phyloP scores from a whole-genome alignment of 129 eudicot species.

The Scalesia atractyloides region DNA sequence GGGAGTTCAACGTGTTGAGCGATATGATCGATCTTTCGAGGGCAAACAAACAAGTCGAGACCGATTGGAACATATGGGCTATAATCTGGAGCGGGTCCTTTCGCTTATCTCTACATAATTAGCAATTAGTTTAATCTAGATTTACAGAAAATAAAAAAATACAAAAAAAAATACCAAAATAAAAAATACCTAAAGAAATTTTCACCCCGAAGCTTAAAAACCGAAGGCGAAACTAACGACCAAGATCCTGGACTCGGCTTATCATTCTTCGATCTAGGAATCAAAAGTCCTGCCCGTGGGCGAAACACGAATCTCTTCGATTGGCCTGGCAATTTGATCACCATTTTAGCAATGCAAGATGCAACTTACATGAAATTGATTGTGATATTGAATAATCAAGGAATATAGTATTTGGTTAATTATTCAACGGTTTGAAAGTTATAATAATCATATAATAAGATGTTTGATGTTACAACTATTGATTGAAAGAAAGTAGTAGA shows the following conservation, averaged over 20 bases:
- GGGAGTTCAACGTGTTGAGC: slow-evolving; percentile 84
- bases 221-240: slow-evolving; percentile 66
- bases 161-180: not conserved
- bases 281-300: slow-evolving; percentile 53
- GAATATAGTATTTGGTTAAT: not conserved
- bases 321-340: slow-evolving; percentile 39
- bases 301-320: slow-evolving; percentile 43
- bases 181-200: slow-evolving; percentile 62
- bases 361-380: not conserved
- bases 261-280: slow-evolving; percentile 47
- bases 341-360: slow-evolving; percentile 20
- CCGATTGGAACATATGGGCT: slow-evolving; percentile 80
- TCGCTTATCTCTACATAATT: slow-evolving; percentile 65
- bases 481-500: not conserved
- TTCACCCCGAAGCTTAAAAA: slow-evolving; percentile 75
- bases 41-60: slow-evolving; percentile 62
- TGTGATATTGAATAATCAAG: not conserved
- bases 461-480: not conserved
- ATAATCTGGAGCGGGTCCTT: slow-evolving; percentile 56
- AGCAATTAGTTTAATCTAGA: not conserved
- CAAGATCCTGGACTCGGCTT: slow-evolving; percentile 56
- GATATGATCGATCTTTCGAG: slow-evolving; percentile 71
- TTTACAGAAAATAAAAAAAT: not conserved
- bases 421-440: not conserved
- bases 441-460: not conserved